Base-by-base conservation (phyloP, 2,329 filamentous ascomycete species). In the Trichophyton schoenleinii region DNA sequence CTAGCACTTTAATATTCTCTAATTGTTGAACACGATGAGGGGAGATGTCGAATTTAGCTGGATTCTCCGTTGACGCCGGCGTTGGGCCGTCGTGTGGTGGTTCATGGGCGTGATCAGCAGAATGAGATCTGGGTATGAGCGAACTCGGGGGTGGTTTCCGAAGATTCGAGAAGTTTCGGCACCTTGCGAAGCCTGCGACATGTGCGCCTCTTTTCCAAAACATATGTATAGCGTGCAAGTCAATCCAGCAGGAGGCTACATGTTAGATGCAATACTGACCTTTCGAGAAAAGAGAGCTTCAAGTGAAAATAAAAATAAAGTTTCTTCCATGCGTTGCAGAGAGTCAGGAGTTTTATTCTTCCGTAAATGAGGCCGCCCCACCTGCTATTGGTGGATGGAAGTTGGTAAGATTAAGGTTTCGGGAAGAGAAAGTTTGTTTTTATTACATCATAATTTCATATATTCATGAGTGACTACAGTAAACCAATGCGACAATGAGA, bases 141-240 rank as follows among this genome's bases (percentile, higher is more conserved):
- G 28, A 55, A 28, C 34, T 28, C 25, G 15, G 28, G 15, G 52
- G 52, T 34, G 11, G 28, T 55, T 55, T 55, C n/a, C 25, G n/a
- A n/a, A 31, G 58, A 22, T 22, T 49, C 13, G 41, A 59, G 9
- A 36, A 48, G 18, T 48, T 48, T 34, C 31, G 58, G 31, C 58
- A 49, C 42, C 42, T 59, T 34, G 36, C 41, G 28, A 49, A 44
- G 25, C 55, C 55, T 25, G 20, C n/a, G 41, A 28, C 34, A 34
- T 44, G 55, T 44, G n/a, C 38, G 18, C 55, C 36, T 20, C 55
- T 58, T 58, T 34, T 58, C 20, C 18, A 58, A 42, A 58, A 58
- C 55, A 58, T 58, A 58, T 58, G 55, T 58, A 58, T 7, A 28
- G 55, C 25, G 28, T 15, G 41, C n/a, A 58, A 22, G 34, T n/a